A percentile compares a stretch with the other conserved stretches of the same genome.
Conservation (phyloP, 495 filamentous ascomycete species). For the Monascus purpureus region DNA sequence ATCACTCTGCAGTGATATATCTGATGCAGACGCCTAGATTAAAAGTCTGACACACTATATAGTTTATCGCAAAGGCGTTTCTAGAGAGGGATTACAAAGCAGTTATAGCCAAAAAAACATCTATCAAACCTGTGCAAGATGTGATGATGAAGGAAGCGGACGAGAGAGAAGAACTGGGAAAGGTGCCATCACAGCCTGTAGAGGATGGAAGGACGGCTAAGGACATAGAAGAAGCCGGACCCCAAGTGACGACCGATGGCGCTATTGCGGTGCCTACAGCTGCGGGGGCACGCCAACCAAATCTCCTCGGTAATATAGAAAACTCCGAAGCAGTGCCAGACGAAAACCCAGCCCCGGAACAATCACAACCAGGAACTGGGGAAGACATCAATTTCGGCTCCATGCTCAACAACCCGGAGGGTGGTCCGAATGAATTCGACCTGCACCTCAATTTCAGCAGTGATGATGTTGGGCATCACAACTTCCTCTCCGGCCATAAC, state of each 20-base stretch:
- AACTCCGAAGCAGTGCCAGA: constrained; percentile 4
- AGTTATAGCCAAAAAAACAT: constrained; percentile 21
- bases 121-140: constrained; percentile 16
- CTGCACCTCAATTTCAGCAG: constrained; percentile 33
- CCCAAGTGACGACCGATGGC: constrained; percentile 5
- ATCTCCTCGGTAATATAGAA: constrained; percentile 6
- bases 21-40: too few species aligned
- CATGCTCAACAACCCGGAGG: constrained; percentile 17
- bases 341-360: constrained; percentile 7
- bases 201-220: background rate
- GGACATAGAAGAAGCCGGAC: constrained; percentile 6
- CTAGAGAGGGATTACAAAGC: constrained; percentile 32
- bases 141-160: constrained; percentile 18
- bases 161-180: constrained; percentile 7
- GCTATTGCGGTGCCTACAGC: too few species aligned
- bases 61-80: constrained; percentile 35
- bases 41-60: constrained; percentile 1
- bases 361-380: constrained; percentile 8
- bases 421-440: constrained; percentile 25
- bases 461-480: constrained; percentile 30
- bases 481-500: constrained; percentile 24
- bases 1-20: background rate
- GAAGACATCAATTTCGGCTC: constrained; percentile 29
- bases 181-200: constrained; percentile 3
- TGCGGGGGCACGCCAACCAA: too few species aligned